phyloP scores from a whole-genome alignment of 1,284 basidiomycete species.

The Neonothopanus nambi region DNA sequence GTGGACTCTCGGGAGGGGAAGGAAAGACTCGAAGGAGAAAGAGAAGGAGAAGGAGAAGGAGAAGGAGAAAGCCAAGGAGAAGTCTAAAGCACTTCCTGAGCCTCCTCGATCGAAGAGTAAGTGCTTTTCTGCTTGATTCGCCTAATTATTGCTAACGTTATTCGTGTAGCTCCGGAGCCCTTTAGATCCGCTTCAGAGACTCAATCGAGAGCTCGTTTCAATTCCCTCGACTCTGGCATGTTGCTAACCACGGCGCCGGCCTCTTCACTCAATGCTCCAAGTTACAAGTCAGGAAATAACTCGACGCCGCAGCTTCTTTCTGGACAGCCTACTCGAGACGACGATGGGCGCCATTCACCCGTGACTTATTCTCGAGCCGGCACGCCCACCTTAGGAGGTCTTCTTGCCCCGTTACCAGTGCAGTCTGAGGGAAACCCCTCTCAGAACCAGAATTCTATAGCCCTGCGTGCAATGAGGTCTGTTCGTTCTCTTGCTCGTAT shows the following conservation, averaged over 20 bases:
- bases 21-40: conserved; percentile 60
- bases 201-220: conserved; percentile 51
- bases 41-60: conserved; percentile 38
- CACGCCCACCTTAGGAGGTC: conserved; percentile 38
- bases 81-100: conserved; percentile 38
- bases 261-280: conserved; percentile 13
- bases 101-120: conserved; percentile 37
- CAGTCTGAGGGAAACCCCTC: conserved; percentile 6
- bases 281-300: conserved; percentile 13
- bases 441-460: conserved; percentile 49
- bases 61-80: conserved; percentile 33
- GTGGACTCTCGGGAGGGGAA: conserved; percentile 75
- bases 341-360: conserved; percentile 1
- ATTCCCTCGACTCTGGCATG: conserved; percentile 62
- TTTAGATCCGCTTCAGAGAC: conserved; percentile 30
- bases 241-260: conserved; percentile 40
- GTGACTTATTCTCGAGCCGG: conserved; percentile 32
- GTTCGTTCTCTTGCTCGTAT: conserved; percentile 71
- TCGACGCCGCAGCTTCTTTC: conserved; percentile 10
- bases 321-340: background rate
- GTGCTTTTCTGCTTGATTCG: conserved; percentile 13
- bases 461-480: conserved; percentile 73
- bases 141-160: background rate
- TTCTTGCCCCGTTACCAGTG: conserved; percentile 21
- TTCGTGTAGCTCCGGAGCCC: conserved; percentile 46